These are phyloP conservation scores for Aethionema arabicum DNA, from an alignment of 345 rosid genomes.

Conservation along the genomic window DNA sequence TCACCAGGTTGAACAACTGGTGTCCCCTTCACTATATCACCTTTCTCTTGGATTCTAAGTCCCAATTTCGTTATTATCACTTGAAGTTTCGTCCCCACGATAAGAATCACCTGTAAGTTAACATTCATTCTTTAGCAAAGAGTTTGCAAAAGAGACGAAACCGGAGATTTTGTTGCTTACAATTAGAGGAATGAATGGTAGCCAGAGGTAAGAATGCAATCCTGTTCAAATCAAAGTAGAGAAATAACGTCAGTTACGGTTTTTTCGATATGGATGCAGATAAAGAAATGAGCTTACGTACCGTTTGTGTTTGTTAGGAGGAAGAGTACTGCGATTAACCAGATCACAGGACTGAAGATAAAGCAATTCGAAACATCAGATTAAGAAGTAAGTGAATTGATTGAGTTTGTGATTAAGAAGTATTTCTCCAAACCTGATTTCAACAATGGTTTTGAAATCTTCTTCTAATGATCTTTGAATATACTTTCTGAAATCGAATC, in stretches of 20 bases:
- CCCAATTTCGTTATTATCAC: slow-evolving; percentile 90
- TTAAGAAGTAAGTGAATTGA: neutral
- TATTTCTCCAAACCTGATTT: slow-evolving; percentile 54
- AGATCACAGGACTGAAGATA: slow-evolving; percentile 70
- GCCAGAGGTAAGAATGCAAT: slow-evolving; percentile 72
- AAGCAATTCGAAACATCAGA: neutral
- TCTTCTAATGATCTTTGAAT: slow-evolving; percentile 86
- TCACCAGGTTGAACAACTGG: slow-evolving; percentile 85
- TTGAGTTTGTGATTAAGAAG: neutral
- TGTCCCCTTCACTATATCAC: slow-evolving; percentile 73
- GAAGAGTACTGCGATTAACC: slow-evolving; percentile 77
- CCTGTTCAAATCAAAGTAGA: slow-evolving; percentile 46
- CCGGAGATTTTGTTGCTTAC: slow-evolving; percentile 47
- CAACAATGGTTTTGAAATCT: slow-evolving; percentile 85
- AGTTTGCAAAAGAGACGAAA: neutral
- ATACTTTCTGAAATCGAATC: slow-evolving; percentile 75
- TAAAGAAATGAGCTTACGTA: slow-evolving; percentile 47
- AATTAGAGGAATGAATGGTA: slow-evolving; percentile 76
- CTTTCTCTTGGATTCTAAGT: slow-evolving; percentile 65
- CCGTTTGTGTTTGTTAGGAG: slow-evolving; percentile 71
- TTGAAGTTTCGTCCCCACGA: slow-evolving; percentile 85
- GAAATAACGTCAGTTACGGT: neutral
- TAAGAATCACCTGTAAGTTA: slow-evolving; percentile 61
- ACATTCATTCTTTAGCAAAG: neutral
- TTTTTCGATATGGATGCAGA: neutral